Conservation (phyloP, 495 filamentous ascomycete genomes). For the Daldinia vernicosa region DNA sequence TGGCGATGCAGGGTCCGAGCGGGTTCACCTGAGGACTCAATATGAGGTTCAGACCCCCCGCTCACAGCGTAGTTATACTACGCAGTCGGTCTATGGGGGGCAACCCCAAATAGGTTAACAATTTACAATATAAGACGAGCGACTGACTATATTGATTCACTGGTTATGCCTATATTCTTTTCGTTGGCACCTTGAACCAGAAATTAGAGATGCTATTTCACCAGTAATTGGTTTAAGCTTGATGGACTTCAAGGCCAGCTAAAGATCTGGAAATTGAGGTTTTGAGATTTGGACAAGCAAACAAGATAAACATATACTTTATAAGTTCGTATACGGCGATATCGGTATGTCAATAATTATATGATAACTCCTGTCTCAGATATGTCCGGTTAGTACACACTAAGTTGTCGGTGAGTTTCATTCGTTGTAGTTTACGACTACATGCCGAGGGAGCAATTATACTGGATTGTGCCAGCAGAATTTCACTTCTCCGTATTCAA, state of each 20-base stretch:
- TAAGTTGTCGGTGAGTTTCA: background rate
- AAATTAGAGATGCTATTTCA: too few relatives aligned
- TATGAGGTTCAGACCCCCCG: background rate
- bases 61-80: conserved; percentile 8
- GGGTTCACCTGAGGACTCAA: background rate
- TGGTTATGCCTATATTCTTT: too few relatives aligned
- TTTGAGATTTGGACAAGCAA: background rate
- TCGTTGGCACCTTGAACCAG: too few relatives aligned
- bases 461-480: background rate
- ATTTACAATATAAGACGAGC: background rate
- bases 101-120: background rate
- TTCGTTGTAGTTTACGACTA: background rate
- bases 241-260: background rate
- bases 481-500: background rate
- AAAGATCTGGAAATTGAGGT: background rate
- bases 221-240: background rate
- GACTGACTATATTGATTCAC: background rate
- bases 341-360: background rate
- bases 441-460: background rate
- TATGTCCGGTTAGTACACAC: background rate
- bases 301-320: background rate
- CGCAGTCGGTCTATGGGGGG: conserved; percentile 6
- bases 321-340: background rate
- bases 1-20: background rate
- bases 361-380: background rate